Conservation (phyloP, 2,329 filamentous ascomycete genomes). For the Verticillium klebahnii region DNA sequence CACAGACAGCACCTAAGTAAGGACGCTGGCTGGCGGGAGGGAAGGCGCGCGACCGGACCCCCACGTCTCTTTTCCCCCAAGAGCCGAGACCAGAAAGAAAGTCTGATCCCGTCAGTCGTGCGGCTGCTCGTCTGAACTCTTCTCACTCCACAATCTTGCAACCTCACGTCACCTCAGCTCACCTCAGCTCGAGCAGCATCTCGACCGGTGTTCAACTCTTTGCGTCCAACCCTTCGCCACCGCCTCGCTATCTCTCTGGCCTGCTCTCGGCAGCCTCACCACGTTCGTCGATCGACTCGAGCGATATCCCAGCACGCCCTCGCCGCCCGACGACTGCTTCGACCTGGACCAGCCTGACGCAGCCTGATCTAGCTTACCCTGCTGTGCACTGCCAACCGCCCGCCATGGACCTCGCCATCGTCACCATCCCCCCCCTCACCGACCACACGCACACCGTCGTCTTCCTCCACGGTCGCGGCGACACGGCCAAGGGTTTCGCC, state of each 20-base stretch:
- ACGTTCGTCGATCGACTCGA: not conserved
- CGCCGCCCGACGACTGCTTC: not conserved
- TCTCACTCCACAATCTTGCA: not conserved
- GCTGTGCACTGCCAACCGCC: not conserved
- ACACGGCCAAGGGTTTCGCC: conserved; percentile 28
- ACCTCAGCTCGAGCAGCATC: not conserved
- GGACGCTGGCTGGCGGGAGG: not conserved
- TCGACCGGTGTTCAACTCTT: not conserved
- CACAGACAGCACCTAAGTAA: no score
- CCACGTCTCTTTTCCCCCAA: not conserved
- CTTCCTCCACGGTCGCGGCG: conserved; percentile 41
- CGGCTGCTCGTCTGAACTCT: not conserved
- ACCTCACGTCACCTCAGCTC: not conserved
- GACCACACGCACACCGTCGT: conserved; percentile 36
- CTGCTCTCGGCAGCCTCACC: not conserved
- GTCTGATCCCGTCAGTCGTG: not conserved
- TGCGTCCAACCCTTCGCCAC: not conserved
- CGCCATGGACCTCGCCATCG: conserved; percentile 5
- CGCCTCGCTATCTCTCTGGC: not conserved
- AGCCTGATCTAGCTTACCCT: no score
- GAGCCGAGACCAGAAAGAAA: not conserved
- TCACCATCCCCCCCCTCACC: conserved; percentile 11
- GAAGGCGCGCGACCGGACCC: not conserved
- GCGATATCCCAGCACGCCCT: not conserved
- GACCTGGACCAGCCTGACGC: no score